Conservation (phyloP, 2,329 filamentous ascomycete genomes). For the Piedraia hortae region DNA sequence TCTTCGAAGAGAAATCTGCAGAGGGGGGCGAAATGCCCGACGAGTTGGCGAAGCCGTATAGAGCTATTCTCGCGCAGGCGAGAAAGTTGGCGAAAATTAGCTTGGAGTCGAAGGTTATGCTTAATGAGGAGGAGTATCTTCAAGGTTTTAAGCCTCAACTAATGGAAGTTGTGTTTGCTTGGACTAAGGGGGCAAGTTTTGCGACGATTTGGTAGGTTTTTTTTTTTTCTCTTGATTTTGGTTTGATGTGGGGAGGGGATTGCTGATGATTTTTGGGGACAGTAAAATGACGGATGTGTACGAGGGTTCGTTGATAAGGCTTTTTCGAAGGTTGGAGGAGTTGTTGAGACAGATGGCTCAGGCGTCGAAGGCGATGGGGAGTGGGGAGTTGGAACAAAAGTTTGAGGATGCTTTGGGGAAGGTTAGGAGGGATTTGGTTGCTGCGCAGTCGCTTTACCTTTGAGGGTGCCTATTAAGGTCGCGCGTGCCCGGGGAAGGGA, state of each 20-base stretch:
- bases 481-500: too few relatives aligned
- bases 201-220: slow-evolving; percentile 68
- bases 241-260: not conserved
- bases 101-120: slow-evolving; percentile 69
- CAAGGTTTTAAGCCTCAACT: slow-evolving; percentile 75
- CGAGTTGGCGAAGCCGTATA: slow-evolving; percentile 60
- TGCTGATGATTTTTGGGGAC: slow-evolving; percentile 1
- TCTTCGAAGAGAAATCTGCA: slow-evolving; percentile 88
- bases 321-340: slow-evolving; percentile 88
- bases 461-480: too few relatives aligned
- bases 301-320: slow-evolving; percentile 81
- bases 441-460: slow-evolving; percentile 77
- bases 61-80: slow-evolving; percentile 68
- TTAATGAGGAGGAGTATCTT: slow-evolving; percentile 91
- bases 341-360: slow-evolving; percentile 83
- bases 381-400: slow-evolving; percentile 71
- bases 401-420: slow-evolving; percentile 68
- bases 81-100: slow-evolving; percentile 77
- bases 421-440: slow-evolving; percentile 80
- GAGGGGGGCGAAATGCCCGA: slow-evolving; percentile 45
- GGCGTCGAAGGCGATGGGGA: slow-evolving; percentile 93
- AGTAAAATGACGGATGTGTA: slow-evolving; percentile 99
- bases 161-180: slow-evolving; percentile 86
- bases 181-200: slow-evolving; percentile 76
- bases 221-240: not conserved